Percentiles rank a stretch among this genome's conserved stretches.
Evolutionary conservation across 2,329 filamentous ascomycete genomes (phyloP).

Genomic region (Stagonosporopsis rhizophila): DNA sequence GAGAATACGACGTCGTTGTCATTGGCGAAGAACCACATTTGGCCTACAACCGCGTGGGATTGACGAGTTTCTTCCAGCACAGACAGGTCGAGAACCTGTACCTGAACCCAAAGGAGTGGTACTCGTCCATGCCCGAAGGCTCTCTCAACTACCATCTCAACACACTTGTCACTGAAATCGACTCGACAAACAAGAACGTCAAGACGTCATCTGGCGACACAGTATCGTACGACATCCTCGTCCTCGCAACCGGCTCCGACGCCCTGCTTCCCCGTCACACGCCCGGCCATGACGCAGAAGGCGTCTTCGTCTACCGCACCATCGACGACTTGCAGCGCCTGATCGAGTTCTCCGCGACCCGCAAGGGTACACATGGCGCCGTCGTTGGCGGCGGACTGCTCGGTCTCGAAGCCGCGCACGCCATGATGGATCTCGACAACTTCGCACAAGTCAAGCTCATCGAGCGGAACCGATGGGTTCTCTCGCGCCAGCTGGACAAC

Average conservation of each 20-base stretch:
- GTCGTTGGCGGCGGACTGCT: slow-evolving; percentile 87
- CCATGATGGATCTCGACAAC: slow-evolving; percentile 83
- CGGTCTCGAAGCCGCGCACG: slow-evolving; percentile 87
- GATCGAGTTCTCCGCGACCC: slow-evolving; percentile 73
- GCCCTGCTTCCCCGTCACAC: slow-evolving; percentile 76
- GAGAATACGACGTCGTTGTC: slow-evolving; percentile 82
- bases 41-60: slow-evolving; percentile 88
- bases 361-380: slow-evolving; percentile 72
- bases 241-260: slow-evolving; percentile 86
- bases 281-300: slow-evolving; percentile 78
- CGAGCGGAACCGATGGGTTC: slow-evolving; percentile 82
- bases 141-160: slow-evolving; percentile 78
- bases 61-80: slow-evolving; percentile 89
- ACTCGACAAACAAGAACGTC: slow-evolving; percentile 69
- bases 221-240: slow-evolving; percentile 79
- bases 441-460: slow-evolving; percentile 79
- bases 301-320: slow-evolving; percentile 88
- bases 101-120: slow-evolving; percentile 85
- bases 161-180: slow-evolving; percentile 73
- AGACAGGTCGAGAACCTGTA: slow-evolving; percentile 86
- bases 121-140: slow-evolving; percentile 69
- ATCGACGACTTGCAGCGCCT: slow-evolving; percentile 81
- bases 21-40: slow-evolving; percentile 88
- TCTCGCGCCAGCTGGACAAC: slow-evolving; percentile 80
- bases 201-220: slow-evolving; percentile 72